Evolutionary conservation across 345 rosid genomes (phyloP).

Genomic region (Citrus cavaleriei): DNA sequence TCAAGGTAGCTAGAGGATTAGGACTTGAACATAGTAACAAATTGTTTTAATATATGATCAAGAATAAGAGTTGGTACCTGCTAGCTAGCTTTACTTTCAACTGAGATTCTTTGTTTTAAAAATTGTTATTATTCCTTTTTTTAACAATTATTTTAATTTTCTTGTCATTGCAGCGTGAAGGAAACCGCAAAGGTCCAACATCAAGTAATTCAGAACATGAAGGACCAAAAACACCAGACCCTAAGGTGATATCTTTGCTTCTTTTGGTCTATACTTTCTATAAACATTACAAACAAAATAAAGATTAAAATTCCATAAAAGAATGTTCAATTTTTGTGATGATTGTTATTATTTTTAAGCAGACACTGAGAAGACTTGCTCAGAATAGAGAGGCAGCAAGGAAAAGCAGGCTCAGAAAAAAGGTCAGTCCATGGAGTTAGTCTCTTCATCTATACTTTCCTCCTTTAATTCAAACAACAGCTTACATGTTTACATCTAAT

Average conservation of each 20-base stretch:
- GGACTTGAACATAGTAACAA: neutral
- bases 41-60: neutral
- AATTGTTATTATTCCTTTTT: neutral
- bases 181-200: conserved; percentile 46
- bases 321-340: neutral
- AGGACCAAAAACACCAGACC: conserved; percentile 57
- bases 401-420: conserved; percentile 93
- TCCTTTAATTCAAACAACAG: neutral
- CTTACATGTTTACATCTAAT: neutral
- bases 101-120: conserved; percentile 14
- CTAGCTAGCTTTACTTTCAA: neutral
- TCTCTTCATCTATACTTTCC: neutral
- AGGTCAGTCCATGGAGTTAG: conserved; percentile 34
- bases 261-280: neutral
- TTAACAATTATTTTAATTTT: neutral
- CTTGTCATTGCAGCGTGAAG: conserved; percentile 44
- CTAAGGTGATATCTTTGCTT: conserved; percentile 38
- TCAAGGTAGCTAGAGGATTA: conserved; percentile 34
- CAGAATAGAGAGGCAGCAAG: conserved; percentile 99
- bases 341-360: neutral
- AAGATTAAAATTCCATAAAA: neutral
- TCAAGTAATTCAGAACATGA: conserved; percentile 48
- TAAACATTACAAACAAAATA: neutral
- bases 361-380: conserved; percentile 96
- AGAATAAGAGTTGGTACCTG: conserved; percentile 8